Evolutionary conservation across 768 basidiomycete species (phyloP), one percentile per base, ranked within the genome.

Genomic region (Hygrocybe punicea): DNA sequence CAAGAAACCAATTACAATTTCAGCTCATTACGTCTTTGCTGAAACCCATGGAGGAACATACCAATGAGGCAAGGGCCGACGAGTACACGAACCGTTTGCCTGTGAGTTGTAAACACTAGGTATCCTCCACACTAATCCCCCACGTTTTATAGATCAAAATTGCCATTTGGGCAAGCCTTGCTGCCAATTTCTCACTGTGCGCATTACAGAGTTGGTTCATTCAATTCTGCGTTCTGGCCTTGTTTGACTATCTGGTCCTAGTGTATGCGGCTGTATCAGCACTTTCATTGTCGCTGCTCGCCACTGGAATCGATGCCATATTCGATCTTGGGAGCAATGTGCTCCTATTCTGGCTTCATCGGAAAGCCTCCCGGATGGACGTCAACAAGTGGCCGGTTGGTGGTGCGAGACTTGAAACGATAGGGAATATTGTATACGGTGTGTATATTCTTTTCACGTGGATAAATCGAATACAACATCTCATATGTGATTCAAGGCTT

Each of bases 181-280:
- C 82, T 33, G 80, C 83, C 44, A 98, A 98, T 70, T 72, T 90
- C 57, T 69, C 72, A 19, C 80, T 96, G 14, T 89, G 85, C 55
- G 76, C 84, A 6, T 68, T 93, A 8, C 91, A 93, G 67, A 69
- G 90, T 90, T 60, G 60, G 79, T 69, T n/a, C 50, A 4, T 24
- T 21, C 44, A 11, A 45, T 34, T 25, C 14, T 42, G 24, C 29
- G 19, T 56, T 17, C 17, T 16, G 50, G 24, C 34, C 39, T 56
- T 24, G 51, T 24, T 54, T 60, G 29, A 63, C 37, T 21, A 19
- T 51, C 5, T 49, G 40, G 55, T 25, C 56, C 1, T 62, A 93
- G 91, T 99, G 64, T 99, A 98, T 67, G 96, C 91, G 11, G 96
- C 97, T 11, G 79, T 91, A 51, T 89, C 90, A 2, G 87, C 92